Percentiles rank a stretch among this genome's conserved stretches.
Conservation (phyloP, 768 basidiomycete species). For the Kockovaella imperatae region DNA sequence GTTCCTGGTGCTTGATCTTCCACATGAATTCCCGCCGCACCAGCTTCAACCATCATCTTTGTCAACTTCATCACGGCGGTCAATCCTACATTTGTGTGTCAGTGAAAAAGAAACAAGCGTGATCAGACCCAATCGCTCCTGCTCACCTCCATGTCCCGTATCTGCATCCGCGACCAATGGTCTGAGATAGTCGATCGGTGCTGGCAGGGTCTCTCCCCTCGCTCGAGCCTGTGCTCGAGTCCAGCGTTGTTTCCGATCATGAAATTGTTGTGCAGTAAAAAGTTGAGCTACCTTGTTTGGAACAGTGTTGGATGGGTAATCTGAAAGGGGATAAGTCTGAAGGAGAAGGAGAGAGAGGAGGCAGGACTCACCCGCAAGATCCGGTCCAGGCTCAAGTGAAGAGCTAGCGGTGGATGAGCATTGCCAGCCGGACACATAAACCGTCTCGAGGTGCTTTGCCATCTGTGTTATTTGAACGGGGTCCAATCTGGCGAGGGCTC, state of each 20-base stretch:
- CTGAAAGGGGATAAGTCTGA: constrained; percentile 45
- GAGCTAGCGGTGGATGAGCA: constrained; percentile 87
- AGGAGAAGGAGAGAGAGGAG: constrained; percentile 16
- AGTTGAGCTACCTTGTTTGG: constrained; percentile 98
- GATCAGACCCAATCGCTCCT: too few species aligned
- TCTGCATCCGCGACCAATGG: constrained; percentile 96
- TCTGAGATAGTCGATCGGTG: constrained; percentile 74
- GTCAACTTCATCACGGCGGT: constrained; percentile 98
- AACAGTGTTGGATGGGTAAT: constrained; percentile 97
- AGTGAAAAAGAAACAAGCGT: background rate
- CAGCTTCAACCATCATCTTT: constrained; percentile 97
- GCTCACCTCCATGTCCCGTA: constrained; percentile 72
- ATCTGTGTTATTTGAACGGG: constrained; percentile 98
- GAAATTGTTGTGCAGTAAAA: constrained; percentile 97
- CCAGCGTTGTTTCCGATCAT: constrained; percentile 86
- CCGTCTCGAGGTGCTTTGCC: constrained; percentile 92
- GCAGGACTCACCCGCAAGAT: constrained; percentile 68
- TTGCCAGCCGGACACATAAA: constrained; percentile 86
- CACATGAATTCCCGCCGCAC: constrained; percentile 94
- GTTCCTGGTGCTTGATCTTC: constrained; percentile 97
- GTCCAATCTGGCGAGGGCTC: constrained; percentile 61
- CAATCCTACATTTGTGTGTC: constrained; percentile 51
- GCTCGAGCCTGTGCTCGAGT: constrained; percentile 25
- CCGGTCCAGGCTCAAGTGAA: constrained; percentile 94
- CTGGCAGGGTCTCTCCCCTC: constrained; percentile 55